phyloP scores from a whole-genome alignment of 106 monocot species.

The Chionographis japonica region DNA sequence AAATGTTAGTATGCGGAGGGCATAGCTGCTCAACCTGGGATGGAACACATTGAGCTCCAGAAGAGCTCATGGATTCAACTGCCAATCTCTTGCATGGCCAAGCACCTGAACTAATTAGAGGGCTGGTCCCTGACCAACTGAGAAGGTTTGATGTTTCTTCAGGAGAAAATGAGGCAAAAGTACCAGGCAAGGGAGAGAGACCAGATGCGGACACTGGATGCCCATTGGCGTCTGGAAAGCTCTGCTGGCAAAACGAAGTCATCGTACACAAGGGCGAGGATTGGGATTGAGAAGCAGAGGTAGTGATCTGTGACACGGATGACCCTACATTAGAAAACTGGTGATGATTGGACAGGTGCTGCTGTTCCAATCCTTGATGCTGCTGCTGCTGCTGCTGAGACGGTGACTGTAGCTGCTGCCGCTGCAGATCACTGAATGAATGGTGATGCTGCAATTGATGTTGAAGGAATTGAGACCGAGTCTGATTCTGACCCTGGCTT shows the following conservation, averaged over 20 bases:
- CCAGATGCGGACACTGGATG: slow-evolving; percentile 12
- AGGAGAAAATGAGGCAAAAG: slow-evolving; percentile 25
- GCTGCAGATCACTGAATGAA: not conserved
- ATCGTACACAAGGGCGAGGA: slow-evolving; percentile 11
- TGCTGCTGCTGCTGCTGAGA: too few relatives aligned
- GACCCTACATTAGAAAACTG: slow-evolving; percentile 25
- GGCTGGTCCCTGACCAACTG: slow-evolving; percentile 16
- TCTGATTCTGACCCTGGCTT: slow-evolving; percentile 21
- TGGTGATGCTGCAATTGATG: slow-evolving; percentile 28
- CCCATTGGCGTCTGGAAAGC: slow-evolving; percentile 12
- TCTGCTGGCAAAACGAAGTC: slow-evolving; percentile 27
- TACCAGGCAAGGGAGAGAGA: slow-evolving; percentile 33
- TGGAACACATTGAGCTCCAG: slow-evolving; percentile 13
- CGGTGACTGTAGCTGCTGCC: too few relatives aligned
- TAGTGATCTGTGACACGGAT: slow-evolving; percentile 21
- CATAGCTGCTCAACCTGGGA: slow-evolving; percentile 24
- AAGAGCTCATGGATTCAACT: slow-evolving; percentile 17
- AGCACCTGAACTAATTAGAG: slow-evolving; percentile 15
- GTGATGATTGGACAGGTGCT: slow-evolving; percentile 12
- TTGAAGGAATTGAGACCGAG: slow-evolving; percentile 22
- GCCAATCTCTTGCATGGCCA: slow-evolving; percentile 40
- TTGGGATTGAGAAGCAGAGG: slow-evolving; percentile 11
- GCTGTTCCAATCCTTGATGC: too few relatives aligned
- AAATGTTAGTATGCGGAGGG: slow-evolving; percentile 23
- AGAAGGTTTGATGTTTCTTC: slow-evolving; percentile 32